phyloP scores from a whole-genome alignment of 306 rosid genomes.

The Quercus mongolica region DNA sequence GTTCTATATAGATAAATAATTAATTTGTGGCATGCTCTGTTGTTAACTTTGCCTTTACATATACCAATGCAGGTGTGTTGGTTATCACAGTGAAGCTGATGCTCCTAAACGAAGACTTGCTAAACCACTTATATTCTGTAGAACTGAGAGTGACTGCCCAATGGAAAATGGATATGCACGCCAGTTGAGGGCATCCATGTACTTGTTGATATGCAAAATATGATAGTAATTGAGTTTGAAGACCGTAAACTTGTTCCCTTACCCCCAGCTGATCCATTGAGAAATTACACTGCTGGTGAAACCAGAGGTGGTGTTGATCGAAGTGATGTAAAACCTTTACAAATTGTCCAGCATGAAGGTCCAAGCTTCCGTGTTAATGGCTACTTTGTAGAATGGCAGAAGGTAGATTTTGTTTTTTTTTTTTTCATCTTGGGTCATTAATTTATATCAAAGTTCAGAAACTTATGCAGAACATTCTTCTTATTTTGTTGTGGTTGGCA shows the following conservation, averaged over 20 bases:
- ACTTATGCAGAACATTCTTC: background rate
- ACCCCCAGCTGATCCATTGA: conserved; percentile 93
- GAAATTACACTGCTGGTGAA: conserved; percentile 89
- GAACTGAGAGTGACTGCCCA: conserved; percentile 93
- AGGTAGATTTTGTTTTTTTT: conserved; percentile 41
- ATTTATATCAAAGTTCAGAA: background rate
- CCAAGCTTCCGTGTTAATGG: conserved; percentile 93
- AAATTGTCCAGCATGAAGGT: conserved; percentile 86
- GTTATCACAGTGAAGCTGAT: conserved; percentile 78
- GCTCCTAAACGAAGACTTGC: conserved; percentile 86
- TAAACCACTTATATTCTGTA: conserved; percentile 81
- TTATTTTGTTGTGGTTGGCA: conserved; percentile 32
- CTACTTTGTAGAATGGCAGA: conserved; percentile 85
- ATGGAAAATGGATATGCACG: conserved; percentile 97
- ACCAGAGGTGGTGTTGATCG: conserved; percentile 86
- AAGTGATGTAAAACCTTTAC: conserved; percentile 85
- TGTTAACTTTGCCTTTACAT: conserved; percentile 8
- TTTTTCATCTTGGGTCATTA: background rate
- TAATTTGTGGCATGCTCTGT: conserved; percentile 5
- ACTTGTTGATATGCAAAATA: conserved; percentile 91
- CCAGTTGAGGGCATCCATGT: conserved; percentile 80
- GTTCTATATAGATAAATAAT: conserved; percentile 1
- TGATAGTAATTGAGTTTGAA: conserved; percentile 83
- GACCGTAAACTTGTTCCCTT: conserved; percentile 88
- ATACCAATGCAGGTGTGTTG: conserved; percentile 69